Evolutionary conservation across 2,329 filamentous ascomycete genomes (phyloP), one percentile per base, ranked within the genome.

Genomic region (Truncatella angustata): DNA sequence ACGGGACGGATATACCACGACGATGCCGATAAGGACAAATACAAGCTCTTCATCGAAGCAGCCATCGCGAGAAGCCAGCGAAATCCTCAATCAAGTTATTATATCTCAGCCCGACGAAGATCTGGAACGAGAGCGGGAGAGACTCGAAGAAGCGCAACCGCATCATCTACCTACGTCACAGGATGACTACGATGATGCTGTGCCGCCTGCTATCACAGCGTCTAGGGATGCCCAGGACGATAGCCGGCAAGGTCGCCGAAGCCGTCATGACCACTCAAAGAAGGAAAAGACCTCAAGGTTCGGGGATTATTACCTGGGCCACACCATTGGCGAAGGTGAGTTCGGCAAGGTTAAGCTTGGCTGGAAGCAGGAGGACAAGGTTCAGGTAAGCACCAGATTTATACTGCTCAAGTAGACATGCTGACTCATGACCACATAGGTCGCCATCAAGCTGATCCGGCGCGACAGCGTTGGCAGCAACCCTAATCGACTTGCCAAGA

Each of bases 331-430:
- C 46, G 94, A 99, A 75, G 94, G 94, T 56, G 94, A 99, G 71
- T 99, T 99, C 68, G 94, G 94, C 59, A 99, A 99, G 69, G 94
- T 99, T 63, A 97, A 97, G 72, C 85, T 97, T 65, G 94, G 94
- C 23, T 99, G 94, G 94, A 97, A 97, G 71, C 89, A 91, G 68
- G 92, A 96, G 70, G 92, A 91, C 54, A 92, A 87, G 58, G 88
- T 96, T 46, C 87, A 93, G 76, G 85, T 87, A 73, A 60, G 71
- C 39, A 10, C 2, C n/a, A 11, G 34, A 30, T 14, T 56, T 24
- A n/a, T 39, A 36, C 26, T n/a, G 16, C 26, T n/a, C 9, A 26
- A 3, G 60, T 40, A 47, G 47, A 28, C 43, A 23, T 34, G 34
- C 55, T 65, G 51, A 63, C 49, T 28, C 16, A 49, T 7, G 34